phyloP scores from a whole-genome alignment of 192 early-diverging fungal species.

The Umbelopsis isabellina region DNA sequence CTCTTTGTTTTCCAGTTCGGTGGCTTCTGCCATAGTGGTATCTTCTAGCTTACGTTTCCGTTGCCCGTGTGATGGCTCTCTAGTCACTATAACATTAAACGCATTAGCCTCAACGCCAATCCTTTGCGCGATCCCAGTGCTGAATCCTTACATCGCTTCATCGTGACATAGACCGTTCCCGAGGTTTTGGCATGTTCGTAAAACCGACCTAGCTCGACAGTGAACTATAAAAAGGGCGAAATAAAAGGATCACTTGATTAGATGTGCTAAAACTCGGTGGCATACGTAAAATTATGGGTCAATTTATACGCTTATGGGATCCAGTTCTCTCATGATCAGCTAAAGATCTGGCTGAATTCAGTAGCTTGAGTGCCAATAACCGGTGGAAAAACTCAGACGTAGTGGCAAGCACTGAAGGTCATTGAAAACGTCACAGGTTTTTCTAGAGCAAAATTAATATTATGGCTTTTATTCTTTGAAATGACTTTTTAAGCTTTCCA shows the following conservation, averaged over 20 bases:
- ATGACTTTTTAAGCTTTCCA: neutral
- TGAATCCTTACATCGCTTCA: slow-evolving; percentile 40
- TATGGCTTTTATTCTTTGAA: neutral
- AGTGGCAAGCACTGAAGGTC: too few species aligned
- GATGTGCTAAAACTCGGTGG: neutral
- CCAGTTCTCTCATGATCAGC: slow-evolving; percentile 35
- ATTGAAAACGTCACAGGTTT: too few species aligned
- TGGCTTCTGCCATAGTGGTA: slow-evolving; percentile 10
- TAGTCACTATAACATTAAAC: slow-evolving; percentile 25
- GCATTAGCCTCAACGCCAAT: neutral
- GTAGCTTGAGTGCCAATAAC: neutral
- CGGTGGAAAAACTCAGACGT: neutral
- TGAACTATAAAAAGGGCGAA: slow-evolving; percentile 31
- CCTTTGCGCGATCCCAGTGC: neutral
- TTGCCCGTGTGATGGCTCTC: slow-evolving; percentile 8
- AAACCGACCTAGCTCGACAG: slow-evolving; percentile 38
- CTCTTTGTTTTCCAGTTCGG: neutral
- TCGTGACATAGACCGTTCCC: slow-evolving; percentile 39
- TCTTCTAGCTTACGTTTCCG: slow-evolving; percentile 18
- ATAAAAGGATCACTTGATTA: neutral
- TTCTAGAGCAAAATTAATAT: too few species aligned
- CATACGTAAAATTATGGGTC: neutral
- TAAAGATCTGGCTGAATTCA: neutral
- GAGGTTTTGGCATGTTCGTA: slow-evolving; percentile 36
- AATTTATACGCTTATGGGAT: slow-evolving; percentile 32